phyloP scores from a whole-genome alignment of 1,284 basidiomycete genomes.

The Wallemia ichthyophaga region DNA sequence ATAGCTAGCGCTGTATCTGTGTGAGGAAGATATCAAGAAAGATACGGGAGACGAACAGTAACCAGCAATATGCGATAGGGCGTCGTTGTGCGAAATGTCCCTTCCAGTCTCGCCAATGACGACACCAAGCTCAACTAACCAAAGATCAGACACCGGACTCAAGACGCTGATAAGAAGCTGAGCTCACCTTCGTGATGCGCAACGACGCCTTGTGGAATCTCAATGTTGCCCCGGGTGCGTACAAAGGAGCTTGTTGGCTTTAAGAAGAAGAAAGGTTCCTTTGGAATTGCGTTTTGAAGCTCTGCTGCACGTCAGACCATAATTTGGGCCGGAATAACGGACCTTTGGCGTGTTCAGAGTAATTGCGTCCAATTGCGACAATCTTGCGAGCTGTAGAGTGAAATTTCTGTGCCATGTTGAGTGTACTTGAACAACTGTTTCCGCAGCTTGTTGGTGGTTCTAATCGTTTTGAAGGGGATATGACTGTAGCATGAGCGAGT shows the following conservation, averaged over 20 bases:
- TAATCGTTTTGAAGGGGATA: background rate
- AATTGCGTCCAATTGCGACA: slow-evolving; percentile 64
- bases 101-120: slow-evolving; percentile 63
- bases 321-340: slow-evolving; percentile 11
- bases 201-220: slow-evolving; percentile 55
- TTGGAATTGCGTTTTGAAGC: slow-evolving; percentile 61
- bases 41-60: slow-evolving; percentile 32
- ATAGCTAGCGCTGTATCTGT: slow-evolving; percentile 48
- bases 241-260: slow-evolving; percentile 84
- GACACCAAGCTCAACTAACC: slow-evolving; percentile 74
- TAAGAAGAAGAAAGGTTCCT: slow-evolving; percentile 93
- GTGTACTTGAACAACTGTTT: slow-evolving; percentile 2
- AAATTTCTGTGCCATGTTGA: slow-evolving; percentile 9
- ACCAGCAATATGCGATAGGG: slow-evolving; percentile 53
- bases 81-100: slow-evolving; percentile 41
- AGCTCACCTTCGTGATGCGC: slow-evolving; percentile 65
- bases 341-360: slow-evolving; percentile 11
- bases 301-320: slow-evolving; percentile 58
- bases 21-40: background rate
- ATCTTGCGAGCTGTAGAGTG: slow-evolving; percentile 20
- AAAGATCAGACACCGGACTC: slow-evolving; percentile 2
- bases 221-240: slow-evolving; percentile 38
- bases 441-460: background rate
- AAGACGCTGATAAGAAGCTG: background rate
- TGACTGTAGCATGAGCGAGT: no score